Base-by-base conservation (phyloP, 176 grass and related monocot species). In the Bonia amplexicaulis region DNA sequence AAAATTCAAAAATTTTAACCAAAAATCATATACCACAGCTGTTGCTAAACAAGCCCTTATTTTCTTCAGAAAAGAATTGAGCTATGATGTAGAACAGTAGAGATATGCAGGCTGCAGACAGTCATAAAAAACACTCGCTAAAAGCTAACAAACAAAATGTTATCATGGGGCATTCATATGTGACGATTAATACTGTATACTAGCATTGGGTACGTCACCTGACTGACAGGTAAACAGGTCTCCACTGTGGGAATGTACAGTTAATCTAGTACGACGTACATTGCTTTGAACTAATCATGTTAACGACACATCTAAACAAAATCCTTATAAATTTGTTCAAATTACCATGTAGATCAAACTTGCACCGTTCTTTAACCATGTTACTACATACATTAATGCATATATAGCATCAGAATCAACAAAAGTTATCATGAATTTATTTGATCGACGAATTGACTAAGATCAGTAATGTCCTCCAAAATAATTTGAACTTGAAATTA, bases 121-220 rank as follows among this genome's bases (percentile, higher is more conserved):
- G 47, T 35, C 49, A 67, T 66, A 77, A 74, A 77, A 74, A 57
- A 60, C 37, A 73, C 27, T 19, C 33, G 47, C 13, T 68, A 45
- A 74, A 55, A 81, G 82, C 52, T 83, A 79, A 66, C 51, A 80
- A 85, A 87, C 75, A 78, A 90, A 90, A 87, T 54, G 74, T 63
- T 74, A 61, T 53, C 68, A 44, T 80, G 41, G 62, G 35, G 46
- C 76, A 60, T 62, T 79, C 44, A 67, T 62, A 72, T 76, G 60
- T 66, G 77, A 46, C 74, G 40, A 68, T 80, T 83, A 73, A 26
- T 58, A 74, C 84, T 90, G 81, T 90, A 68, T 77, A 47, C 20
- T 79, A 12, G 48, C 80, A 73, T 42, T 79, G 33, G 71, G 27
- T 74, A 64, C 80, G 80, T 90, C 84, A 90, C 73, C 61, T 68